Conservation (phyloP, 139 green algal species). For the Micromonas pusilla region DNA sequence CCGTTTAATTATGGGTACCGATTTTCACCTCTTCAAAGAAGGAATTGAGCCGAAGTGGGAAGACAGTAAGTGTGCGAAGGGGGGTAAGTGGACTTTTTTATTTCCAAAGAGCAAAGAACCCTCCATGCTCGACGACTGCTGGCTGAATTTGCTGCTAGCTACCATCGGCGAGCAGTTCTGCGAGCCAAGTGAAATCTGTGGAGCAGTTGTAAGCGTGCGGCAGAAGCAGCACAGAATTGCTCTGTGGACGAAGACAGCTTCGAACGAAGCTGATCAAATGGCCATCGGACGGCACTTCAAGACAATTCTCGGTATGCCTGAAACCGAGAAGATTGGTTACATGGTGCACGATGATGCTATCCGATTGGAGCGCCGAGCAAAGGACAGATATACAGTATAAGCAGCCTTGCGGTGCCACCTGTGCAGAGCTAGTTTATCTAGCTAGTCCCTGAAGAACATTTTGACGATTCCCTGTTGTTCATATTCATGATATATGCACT, state of each 20-base stretch:
- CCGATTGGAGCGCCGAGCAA: conserved; percentile 63
- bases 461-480: too few relatives aligned
- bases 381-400: conserved; percentile 79
- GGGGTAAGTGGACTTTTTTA: conserved; percentile 83
- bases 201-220: conserved; percentile 87
- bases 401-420: background rate
- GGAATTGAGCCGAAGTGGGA: conserved; percentile 98
- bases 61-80: conserved; percentile 74
- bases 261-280: conserved; percentile 58
- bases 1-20: conserved; percentile 68
- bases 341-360: conserved; percentile 81
- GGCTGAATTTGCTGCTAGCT: conserved; percentile 92
- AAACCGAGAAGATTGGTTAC: conserved; percentile 74
- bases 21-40: conserved; percentile 95
- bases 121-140: conserved; percentile 80
- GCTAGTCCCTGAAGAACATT: too few relatives aligned
- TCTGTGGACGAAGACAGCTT: conserved; percentile 84
- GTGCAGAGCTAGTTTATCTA: too few relatives aligned
- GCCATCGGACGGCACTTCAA: conserved; percentile 87
- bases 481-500: too few relatives aligned
- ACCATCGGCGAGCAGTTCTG: conserved; percentile 97
- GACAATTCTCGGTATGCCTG: conserved; percentile 71
- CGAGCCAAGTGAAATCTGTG: conserved; percentile 91
- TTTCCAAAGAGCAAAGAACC: conserved; percentile 49
- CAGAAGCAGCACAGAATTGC: conserved; percentile 76